Conservation (phyloP, 2,329 filamentous ascomycete genomes). For the Teratosphaeria zuluensis region DNA sequence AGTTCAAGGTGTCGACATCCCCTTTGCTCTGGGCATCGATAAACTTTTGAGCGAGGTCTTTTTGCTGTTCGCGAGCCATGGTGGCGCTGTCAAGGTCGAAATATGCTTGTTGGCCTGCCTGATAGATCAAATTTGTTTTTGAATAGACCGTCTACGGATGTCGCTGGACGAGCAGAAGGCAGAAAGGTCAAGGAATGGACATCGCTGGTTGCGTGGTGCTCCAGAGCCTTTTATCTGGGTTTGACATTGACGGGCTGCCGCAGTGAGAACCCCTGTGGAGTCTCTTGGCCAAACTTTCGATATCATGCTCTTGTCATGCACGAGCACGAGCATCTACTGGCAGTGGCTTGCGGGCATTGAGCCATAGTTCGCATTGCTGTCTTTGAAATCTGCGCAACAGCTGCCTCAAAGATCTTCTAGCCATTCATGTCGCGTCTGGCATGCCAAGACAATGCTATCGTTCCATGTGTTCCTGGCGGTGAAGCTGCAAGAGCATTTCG, state of each 20-base stretch:
- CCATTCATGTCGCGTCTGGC: neutral
- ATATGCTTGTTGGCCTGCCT: neutral
- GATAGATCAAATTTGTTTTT: neutral
- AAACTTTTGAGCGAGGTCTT: constrained; percentile 5
- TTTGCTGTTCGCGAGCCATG: constrained; percentile 8
- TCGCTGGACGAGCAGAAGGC: neutral
- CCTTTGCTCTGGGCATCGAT: constrained; percentile 3
- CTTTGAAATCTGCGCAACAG: neutral
- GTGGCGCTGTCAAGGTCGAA: neutral
- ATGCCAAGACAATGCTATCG: neutral
- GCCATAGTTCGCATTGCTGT: neutral
- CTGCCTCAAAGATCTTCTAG: neutral
- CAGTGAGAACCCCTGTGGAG: neutral
- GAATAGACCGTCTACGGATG: neutral
- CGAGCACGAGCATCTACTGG: neutral
- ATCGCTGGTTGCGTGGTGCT: too few species aligned
- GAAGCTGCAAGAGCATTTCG: neutral
- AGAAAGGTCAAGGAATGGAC: neutral
- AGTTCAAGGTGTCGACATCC: constrained; percentile 1
- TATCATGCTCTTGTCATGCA: neutral
- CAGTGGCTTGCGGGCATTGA: neutral
- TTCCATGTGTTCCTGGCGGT: neutral
- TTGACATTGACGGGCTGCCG: too few species aligned
- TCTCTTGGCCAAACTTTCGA: neutral
- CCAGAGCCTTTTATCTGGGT: neutral